phyloP scores from a whole-genome alignment of 2,329 filamentous ascomycete species.

The Myriosclerotinia scirpicola region DNA sequence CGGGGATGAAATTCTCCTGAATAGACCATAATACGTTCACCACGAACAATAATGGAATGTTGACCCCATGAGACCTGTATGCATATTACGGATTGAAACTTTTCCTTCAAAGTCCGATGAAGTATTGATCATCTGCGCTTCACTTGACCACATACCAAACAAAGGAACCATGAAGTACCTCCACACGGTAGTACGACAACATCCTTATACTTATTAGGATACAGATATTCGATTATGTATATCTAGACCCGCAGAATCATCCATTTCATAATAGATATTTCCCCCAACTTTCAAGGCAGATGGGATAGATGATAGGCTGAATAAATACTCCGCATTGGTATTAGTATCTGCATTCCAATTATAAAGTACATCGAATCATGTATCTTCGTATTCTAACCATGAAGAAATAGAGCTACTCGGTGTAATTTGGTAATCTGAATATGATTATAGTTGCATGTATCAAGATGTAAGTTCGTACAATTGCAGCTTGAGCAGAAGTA shows the following conservation, averaged over 20 bases:
- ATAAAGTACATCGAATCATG: neutral
- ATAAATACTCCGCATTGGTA: slow-evolving; percentile 9
- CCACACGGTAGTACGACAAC: neutral
- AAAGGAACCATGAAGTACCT: neutral
- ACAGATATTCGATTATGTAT: neutral
- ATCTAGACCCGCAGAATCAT: neutral
- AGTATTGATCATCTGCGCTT: no score
- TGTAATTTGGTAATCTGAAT: neutral
- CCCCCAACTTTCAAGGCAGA: neutral
- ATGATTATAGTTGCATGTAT: neutral
- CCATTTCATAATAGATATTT: neutral
- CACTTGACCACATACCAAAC: slow-evolving; percentile 50
- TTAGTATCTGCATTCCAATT: neutral
- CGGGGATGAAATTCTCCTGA: slow-evolving; percentile 63
- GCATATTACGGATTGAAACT: neutral
- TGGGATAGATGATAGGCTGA: slow-evolving; percentile 10
- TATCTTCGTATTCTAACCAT: neutral
- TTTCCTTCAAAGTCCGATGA: neutral
- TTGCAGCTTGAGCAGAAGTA: neutral
- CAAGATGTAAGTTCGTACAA: neutral
- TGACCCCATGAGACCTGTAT: slow-evolving; percentile 59
- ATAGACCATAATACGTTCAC: slow-evolving; percentile 62
- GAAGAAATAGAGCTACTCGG: neutral
- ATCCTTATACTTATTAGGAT: slow-evolving; percentile 8
- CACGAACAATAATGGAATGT: slow-evolving; percentile 60